Evolutionary conservation across 352 stramenopile genomes (phyloP).

Genomic region (Blastocystis sp.): DNA sequence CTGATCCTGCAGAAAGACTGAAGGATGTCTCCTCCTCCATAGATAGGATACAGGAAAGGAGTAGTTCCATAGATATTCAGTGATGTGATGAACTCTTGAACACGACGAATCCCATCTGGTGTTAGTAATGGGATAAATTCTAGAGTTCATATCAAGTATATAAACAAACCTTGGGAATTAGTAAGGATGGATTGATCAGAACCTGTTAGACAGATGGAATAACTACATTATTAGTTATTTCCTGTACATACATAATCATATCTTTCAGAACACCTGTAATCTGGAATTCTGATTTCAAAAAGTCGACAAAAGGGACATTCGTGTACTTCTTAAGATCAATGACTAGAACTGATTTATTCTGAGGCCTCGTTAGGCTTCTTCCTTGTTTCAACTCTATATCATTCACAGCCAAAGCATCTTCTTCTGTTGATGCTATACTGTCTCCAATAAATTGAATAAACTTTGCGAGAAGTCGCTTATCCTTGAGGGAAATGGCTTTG

Average conservation of each 20-base stretch:
- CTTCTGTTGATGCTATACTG: neutral
- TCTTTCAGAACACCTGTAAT: conserved; percentile 48
- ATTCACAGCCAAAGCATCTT: conserved; percentile 35
- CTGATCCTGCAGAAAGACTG: conserved; percentile 61
- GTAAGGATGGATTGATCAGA: neutral
- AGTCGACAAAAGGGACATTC: conserved; percentile 30
- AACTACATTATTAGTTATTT: conserved; percentile 1
- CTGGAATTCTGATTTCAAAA: conserved; percentile 59
- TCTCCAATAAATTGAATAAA: conserved; percentile 66
- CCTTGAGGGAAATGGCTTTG: conserved; percentile 52
- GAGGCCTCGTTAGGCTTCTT: conserved; percentile 13
- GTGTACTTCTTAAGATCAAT: conserved; percentile 32
- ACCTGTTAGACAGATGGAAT: conserved; percentile 59
- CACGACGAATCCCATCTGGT: conserved; percentile 8
- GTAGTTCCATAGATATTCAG: conserved; percentile 51
- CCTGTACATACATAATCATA: conserved; percentile 38
- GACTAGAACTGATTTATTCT: conserved; percentile 40
- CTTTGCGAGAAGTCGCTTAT: conserved; percentile 53
- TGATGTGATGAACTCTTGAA: conserved; percentile 52
- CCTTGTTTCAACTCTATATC: conserved; percentile 64
- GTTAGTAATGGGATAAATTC: conserved; percentile 18
- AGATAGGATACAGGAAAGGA: conserved; percentile 56
- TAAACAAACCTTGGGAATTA: neutral
- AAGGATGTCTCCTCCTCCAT: conserved; percentile 37
- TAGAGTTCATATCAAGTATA: neutral